Conservation (phyloP, 805 yeast genomes). For the Myxozyma melibiosi region DNA sequence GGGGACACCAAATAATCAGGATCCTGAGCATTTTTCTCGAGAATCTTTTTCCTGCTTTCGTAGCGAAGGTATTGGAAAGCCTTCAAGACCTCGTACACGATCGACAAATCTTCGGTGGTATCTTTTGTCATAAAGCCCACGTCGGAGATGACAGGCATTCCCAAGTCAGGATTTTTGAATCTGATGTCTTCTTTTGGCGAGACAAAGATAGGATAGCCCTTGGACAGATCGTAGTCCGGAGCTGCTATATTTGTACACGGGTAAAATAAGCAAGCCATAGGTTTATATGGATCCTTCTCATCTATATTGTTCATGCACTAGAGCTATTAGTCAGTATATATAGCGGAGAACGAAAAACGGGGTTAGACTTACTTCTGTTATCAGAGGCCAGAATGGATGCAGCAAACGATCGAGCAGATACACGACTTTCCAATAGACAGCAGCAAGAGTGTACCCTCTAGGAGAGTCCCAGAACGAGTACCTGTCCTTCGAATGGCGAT, state of each 20-base stretch:
- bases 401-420: slow-evolving; percentile 6
- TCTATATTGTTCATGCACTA: not conserved
- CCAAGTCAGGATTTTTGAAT: slow-evolving; percentile 9
- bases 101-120: not conserved
- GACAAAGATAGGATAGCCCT: slow-evolving; percentile 9
- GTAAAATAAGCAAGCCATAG: slow-evolving; percentile 1
- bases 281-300: not conserved
- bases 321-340: not conserved
- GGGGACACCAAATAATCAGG: not conserved
- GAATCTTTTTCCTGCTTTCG: not conserved
- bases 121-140: slow-evolving; percentile 12
- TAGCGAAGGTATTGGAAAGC: slow-evolving; percentile 12
- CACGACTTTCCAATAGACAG: slow-evolving; percentile 3
- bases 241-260: slow-evolving; percentile 23
- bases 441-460: slow-evolving; percentile 1
- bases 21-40: not conserved
- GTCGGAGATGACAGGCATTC: slow-evolving; percentile 10
- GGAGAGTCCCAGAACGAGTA: not conserved
- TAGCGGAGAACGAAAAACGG: not conserved
- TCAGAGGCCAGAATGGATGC: slow-evolving; percentile 15
- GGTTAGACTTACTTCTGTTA: slow-evolving; percentile 3
- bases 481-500: not conserved
- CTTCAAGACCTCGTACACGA: slow-evolving; percentile 5
- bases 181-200: slow-evolving; percentile 5
- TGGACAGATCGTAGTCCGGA: slow-evolving; percentile 5